A percentile compares a stretch with the other conserved stretches of the same genome.
Conservation (phyloP, 768 basidiomycete species). For the Exidia glandulosa region DNA sequence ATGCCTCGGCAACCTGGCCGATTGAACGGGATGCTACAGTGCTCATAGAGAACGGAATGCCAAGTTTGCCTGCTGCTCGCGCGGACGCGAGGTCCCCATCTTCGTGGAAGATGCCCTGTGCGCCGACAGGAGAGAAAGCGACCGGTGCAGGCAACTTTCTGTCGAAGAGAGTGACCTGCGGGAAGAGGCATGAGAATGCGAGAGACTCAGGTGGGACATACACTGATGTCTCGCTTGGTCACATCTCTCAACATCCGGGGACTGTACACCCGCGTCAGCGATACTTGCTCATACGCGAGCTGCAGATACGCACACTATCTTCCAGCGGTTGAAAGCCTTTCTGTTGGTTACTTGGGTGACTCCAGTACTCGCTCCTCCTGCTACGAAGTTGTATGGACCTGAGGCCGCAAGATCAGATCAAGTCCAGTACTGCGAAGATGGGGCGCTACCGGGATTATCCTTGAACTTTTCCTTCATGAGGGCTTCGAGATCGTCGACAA, state of each 20-base stretch:
- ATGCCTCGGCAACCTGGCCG: slow-evolving; percentile 64
- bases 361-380: background rate
- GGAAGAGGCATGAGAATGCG: background rate
- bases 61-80: slow-evolving; percentile 48
- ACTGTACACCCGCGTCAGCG: background rate
- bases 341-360: background rate
- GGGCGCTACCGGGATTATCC: background rate
- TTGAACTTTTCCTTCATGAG: background rate
- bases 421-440: background rate
- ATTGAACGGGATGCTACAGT: slow-evolving; percentile 63
- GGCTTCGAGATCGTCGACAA: background rate
- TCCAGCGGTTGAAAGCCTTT: background rate
- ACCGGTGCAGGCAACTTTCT: background rate
- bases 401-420: too few relatives aligned
- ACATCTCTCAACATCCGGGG: slow-evolving; percentile 66
- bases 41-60: slow-evolving; percentile 64
- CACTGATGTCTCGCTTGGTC: slow-evolving; percentile 31
- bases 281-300: background rate
- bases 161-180: background rate
- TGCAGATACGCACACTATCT: background rate
- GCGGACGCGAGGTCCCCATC: slow-evolving; percentile 67
- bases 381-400: background rate
- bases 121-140: slow-evolving; percentile 12
- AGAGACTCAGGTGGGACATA: background rate
- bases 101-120: slow-evolving; percentile 61